These are phyloP conservation scores for Saturnispora ahearnii DNA, from an alignment of 805 yeast species.

Conservation along the genomic window DNA sequence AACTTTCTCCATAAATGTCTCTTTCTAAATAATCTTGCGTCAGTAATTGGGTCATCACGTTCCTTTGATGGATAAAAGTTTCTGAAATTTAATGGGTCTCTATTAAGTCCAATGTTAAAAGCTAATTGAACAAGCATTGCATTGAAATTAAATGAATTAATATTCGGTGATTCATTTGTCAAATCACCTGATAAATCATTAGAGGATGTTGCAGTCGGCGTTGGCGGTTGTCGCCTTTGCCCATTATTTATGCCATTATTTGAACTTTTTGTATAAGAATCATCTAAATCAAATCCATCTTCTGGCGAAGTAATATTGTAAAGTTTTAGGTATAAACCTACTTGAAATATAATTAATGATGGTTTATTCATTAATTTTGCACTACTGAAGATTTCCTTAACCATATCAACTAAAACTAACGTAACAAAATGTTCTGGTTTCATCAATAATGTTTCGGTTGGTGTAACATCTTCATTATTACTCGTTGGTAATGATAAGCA, in stretches of 20 bases:
- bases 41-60: conserved; percentile 23
- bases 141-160: conserved; percentile 29
- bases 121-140: conserved; percentile 36
- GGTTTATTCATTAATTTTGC: conserved; percentile 36
- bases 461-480: conserved; percentile 24
- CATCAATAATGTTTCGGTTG: conserved; percentile 27
- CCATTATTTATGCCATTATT: conserved; percentile 21
- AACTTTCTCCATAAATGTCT: conserved; percentile 34
- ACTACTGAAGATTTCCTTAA: conserved; percentile 36
- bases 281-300: conserved; percentile 38
- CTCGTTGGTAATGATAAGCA: conserved; percentile 46
- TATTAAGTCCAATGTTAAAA: conserved; percentile 36
- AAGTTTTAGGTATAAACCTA: conserved; percentile 46
- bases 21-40: conserved; percentile 26
- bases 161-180: conserved; percentile 28
- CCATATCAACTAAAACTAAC: conserved; percentile 35
- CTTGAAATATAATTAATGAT: conserved; percentile 46
- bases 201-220: conserved; percentile 17
- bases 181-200: conserved; percentile 31
- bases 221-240: background rate
- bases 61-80: conserved; percentile 23
- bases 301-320: conserved; percentile 53
- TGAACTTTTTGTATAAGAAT: conserved; percentile 28
- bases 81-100: conserved; percentile 38
- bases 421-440: conserved; percentile 34